These are phyloP conservation scores for Vaccinium vitisidaea DNA, from an alignment of 148 eudicot species.

Conservation along the genomic window DNA sequence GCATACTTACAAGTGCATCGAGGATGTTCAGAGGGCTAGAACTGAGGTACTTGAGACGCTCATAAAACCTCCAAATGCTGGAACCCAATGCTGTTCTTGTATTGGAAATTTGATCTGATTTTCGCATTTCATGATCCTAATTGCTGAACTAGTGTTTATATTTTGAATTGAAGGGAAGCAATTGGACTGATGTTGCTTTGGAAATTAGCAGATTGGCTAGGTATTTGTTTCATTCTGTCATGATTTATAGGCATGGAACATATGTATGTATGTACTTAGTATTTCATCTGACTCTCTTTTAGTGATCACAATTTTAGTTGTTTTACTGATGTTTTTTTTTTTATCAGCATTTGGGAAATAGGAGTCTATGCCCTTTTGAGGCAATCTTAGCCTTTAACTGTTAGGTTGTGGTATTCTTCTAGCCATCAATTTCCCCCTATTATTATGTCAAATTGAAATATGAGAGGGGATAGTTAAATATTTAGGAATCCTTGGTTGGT, in stretches of 20 bases:
- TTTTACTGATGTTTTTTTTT: too few species aligned
- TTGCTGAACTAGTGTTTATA: too few species aligned
- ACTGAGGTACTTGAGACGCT: conserved; percentile 89
- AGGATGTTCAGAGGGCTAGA: conserved; percentile 60
- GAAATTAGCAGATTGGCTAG: too few species aligned
- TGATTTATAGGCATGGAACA: background rate
- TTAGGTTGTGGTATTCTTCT: too few species aligned
- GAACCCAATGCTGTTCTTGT: conserved; percentile 9
- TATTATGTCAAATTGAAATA: background rate
- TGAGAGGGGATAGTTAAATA: background rate
- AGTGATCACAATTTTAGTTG: too few species aligned
- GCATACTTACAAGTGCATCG: conserved; percentile 79
- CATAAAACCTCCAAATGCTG: conserved; percentile 66
- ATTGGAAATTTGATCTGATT: background rate
- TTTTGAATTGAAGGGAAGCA: too few species aligned
- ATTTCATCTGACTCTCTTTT: too few species aligned
- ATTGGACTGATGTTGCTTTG: too few species aligned
- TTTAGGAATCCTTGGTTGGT: background rate
- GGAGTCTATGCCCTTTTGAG: background rate
- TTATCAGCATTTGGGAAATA: background rate
- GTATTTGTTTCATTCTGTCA: too few species aligned
- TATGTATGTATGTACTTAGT: too few species aligned
- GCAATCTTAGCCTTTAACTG: background rate
- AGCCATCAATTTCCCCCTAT: background rate
- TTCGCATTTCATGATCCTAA: background rate